A percentile compares a stretch with the other conserved stretches of the same genome.
phyloP scores from a whole-genome alignment of 768 basidiomycete species.

The Dentipellis fragilis region DNA sequence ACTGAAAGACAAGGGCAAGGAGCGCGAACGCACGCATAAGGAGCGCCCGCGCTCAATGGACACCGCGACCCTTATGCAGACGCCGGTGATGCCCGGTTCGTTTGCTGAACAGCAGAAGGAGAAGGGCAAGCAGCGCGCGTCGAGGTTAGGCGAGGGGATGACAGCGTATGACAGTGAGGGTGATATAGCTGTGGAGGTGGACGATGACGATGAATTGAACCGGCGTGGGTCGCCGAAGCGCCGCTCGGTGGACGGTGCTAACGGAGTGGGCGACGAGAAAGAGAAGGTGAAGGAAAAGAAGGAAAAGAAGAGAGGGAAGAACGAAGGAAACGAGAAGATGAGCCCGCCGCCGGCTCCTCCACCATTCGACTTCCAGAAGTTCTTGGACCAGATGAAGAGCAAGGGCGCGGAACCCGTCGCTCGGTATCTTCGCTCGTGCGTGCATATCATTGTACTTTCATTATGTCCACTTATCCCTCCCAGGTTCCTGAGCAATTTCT shows the following conservation, averaged over 20 bases:
- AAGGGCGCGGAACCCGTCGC: constrained; percentile 86
- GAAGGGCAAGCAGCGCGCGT: neutral
- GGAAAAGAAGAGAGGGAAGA: constrained; percentile 15
- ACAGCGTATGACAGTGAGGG: neutral
- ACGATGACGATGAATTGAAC: neutral
- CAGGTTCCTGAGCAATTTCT: constrained; percentile 90
- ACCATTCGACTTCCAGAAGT: constrained; percentile 87
- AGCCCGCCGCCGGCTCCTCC: constrained; percentile 14
- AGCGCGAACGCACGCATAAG: constrained; percentile 15
- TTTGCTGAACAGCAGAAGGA: constrained; percentile 6
- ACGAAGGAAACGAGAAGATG: constrained; percentile 20
- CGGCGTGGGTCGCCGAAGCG: constrained; percentile 10
- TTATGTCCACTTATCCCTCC: neutral
- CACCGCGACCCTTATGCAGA: constrained; percentile 15
- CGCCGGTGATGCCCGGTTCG: constrained; percentile 3
- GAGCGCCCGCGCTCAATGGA: constrained; percentile 51
- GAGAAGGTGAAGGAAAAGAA: constrained; percentile 13
- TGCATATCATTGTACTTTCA: constrained; percentile 12
- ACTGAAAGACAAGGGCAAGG: neutral
- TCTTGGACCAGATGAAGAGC: constrained; percentile 89
- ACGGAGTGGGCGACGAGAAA: constrained; percentile 22
- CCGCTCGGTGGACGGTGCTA: neutral
- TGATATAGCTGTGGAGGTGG: neutral
- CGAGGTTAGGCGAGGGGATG: neutral
- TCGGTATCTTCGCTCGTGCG: constrained; percentile 91